Base-by-base conservation (phyloP, 331 rosid genomes). In the Pyrus hybrid region DNA sequence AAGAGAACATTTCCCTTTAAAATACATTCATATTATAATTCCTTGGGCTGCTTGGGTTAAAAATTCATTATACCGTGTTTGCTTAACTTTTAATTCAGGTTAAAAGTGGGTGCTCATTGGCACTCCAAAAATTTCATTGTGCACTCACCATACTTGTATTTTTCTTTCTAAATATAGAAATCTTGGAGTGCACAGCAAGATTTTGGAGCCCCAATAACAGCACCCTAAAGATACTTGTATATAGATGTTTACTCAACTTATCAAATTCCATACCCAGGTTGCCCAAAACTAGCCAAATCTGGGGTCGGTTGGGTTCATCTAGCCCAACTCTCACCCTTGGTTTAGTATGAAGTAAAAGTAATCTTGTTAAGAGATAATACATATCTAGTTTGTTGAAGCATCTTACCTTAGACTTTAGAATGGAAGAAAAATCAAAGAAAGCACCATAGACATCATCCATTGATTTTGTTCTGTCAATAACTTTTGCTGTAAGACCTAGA, bases 401-500 rank as follows among this genome's bases (percentile, higher is more conserved):
- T 60, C 83, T 54, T 90, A 92, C 99, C 99, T 94, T 94, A 60
- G 87, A 83, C 83, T 90, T 85, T 61, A 94, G 65, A 85, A 88
- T 75, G 65, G 83, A 83, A 65, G 99, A 86, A 79, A 94, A 94
- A 84, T 94, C 99, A 79, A 75, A 87, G 91, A 94, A 94, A 78
- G 97, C 92, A 65, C 91, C 91, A 65, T 94, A 94, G 86, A 94
- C 96, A 72, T 94, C 99, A 41, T 90, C 85, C 78, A 90, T 86
- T 18, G 91, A 88, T 70, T 85, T 85, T 53, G 99, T 94, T 78
- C 88, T 89, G 80, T 92, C 88, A 80, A 94, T 89, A 75, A 94
- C 83, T 84, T 94, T 94, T 60, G 99, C 99, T 65, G 99, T 94
- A 71, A 94, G 93, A 85, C 99, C 99, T 94, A 63, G 11, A 82